phyloP scores from a whole-genome alignment of 1,139 yeast species.

The Suhomyces chickasaworum region DNA sequence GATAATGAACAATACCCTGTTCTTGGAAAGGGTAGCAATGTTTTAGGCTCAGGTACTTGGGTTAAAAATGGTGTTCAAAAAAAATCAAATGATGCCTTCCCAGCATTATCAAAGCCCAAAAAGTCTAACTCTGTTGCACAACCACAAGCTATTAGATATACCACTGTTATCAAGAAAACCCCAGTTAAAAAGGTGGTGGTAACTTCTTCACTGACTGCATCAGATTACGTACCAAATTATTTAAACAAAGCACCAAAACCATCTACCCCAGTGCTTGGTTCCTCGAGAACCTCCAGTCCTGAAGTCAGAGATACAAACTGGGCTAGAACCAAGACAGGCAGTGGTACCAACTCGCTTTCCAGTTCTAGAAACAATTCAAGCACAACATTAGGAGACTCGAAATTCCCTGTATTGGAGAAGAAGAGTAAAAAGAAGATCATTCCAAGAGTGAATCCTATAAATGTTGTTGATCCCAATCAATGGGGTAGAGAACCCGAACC shows the following conservation, averaged over 20 bases:
- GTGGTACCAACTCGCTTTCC: constrained; percentile 2
- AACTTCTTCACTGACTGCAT: constrained; percentile 22
- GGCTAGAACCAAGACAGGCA: constrained; percentile 10
- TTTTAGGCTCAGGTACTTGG: constrained; percentile 28
- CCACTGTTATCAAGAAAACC: constrained; percentile 39
- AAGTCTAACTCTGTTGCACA: constrained; percentile 23
- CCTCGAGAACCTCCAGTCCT: constrained; percentile 11
- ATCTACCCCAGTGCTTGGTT: constrained; percentile 19
- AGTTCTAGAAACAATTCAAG: constrained; percentile 6
- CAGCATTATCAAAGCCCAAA: constrained; percentile 50
- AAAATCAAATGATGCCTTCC: constrained; percentile 47
- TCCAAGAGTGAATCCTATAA: constrained; percentile 44
- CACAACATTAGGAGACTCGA: constrained; percentile 17
- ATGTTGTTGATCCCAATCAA: constrained; percentile 25
- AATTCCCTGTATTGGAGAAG: constrained; percentile 46
- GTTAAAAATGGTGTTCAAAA: constrained; percentile 21
- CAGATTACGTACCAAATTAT: constrained; percentile 35
- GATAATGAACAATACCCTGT: constrained; percentile 35
- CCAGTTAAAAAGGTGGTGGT: constrained; percentile 19
- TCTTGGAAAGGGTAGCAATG: constrained; percentile 25
- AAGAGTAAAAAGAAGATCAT: constrained; percentile 36
- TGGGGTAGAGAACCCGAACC: constrained; percentile 27
- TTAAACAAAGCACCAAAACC: constrained; percentile 25
- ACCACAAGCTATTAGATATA: constrained; percentile 30
- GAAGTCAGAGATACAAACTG: constrained; percentile 8